Conservation (phyloP, 257 asterid species). For the Solanum appendiculatum region DNA sequence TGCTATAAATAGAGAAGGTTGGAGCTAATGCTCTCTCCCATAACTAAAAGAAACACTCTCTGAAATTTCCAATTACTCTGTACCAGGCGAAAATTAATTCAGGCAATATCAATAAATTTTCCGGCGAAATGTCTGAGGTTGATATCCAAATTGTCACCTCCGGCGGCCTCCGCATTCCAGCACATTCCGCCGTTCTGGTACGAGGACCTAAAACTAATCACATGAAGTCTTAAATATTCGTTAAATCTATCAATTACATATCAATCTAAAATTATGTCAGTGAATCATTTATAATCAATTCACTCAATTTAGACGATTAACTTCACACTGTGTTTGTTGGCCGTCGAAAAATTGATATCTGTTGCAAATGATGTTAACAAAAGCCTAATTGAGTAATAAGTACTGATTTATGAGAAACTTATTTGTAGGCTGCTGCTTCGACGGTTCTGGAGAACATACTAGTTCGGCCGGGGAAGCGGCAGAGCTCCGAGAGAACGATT, state of each 20-base stretch:
- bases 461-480: slow-evolving; percentile 50
- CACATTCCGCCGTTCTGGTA: slow-evolving; percentile 67
- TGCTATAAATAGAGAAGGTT: neutral
- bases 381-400: neutral
- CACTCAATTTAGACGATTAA: neutral
- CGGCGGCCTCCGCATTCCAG: slow-evolving; percentile 50
- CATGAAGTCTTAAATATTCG: neutral
- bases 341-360: neutral
- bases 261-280: neutral
- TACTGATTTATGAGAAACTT: neutral
- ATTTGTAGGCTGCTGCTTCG: slow-evolving; percentile 63
- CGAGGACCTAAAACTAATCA: neutral
- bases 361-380: neutral
- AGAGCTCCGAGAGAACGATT: slow-evolving; percentile 40
- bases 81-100: neutral
- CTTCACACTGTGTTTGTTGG: neutral
- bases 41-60: neutral
- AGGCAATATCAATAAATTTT: neutral
- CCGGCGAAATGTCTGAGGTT: slow-evolving; percentile 37
- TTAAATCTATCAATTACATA: neutral
- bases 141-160: slow-evolving; percentile 58
- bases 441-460: slow-evolving; percentile 74
- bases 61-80: neutral
- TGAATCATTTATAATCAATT: neutral
- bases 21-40: neutral